Conservation (phyloP, 306 rosid species). For the Cyamopsis tetragonoloba region DNA sequence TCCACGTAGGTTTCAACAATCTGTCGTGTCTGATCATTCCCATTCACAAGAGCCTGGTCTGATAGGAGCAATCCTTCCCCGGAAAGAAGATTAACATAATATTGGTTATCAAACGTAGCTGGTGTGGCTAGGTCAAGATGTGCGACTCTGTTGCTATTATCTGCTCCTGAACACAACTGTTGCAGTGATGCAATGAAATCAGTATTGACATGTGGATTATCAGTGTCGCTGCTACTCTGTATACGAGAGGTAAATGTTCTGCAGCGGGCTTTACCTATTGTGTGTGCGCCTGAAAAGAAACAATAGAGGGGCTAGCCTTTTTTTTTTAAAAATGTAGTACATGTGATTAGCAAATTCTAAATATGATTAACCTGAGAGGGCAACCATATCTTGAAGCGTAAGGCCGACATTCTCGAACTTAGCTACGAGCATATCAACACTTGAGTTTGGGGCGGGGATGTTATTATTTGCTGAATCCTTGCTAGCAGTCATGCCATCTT, state of each 20-base stretch:
- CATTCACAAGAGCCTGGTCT: slow-evolving; percentile 52
- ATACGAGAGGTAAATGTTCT: slow-evolving; percentile 56
- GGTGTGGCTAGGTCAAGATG: slow-evolving; percentile 72
- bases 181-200: slow-evolving; percentile 60
- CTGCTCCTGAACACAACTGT: slow-evolving; percentile 51
- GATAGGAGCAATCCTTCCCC: slow-evolving; percentile 80
- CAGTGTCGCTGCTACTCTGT: slow-evolving; percentile 26
- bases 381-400: slow-evolving; percentile 62
- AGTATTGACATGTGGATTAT: slow-evolving; percentile 14
- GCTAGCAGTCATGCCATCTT: slow-evolving; percentile 60
- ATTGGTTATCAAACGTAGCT: slow-evolving; percentile 78
- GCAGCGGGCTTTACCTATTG: slow-evolving; percentile 84
- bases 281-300: slow-evolving; percentile 60
- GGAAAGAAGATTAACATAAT: slow-evolving; percentile 60
- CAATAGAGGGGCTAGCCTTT: too few relatives aligned
- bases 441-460: slow-evolving; percentile 80
- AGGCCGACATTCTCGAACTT: slow-evolving; percentile 72
- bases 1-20: slow-evolving; percentile 56
- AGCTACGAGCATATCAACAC: slow-evolving; percentile 48
- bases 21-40: slow-evolving; percentile 46
- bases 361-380: slow-evolving; percentile 61
- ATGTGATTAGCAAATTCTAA: neutral
- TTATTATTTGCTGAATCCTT: slow-evolving; percentile 61
- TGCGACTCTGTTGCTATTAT: slow-evolving; percentile 29
- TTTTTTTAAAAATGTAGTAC: neutral